Base-by-base conservation (phyloP, 2,329 filamentous ascomycete genomes). In the Uncinocarpus reesii region DNA sequence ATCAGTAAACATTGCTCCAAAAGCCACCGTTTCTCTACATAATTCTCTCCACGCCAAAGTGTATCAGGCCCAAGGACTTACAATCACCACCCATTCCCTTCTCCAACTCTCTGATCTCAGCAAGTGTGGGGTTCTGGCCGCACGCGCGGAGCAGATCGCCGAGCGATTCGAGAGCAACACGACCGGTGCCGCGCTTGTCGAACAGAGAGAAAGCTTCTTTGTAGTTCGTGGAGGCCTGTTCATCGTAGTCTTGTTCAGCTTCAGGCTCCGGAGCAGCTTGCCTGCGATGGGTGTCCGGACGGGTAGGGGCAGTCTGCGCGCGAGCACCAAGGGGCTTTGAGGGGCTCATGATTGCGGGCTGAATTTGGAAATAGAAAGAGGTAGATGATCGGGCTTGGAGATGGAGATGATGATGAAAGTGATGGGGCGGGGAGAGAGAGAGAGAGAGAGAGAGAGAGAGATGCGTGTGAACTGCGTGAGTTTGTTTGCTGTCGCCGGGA, bases 131-230 rank as follows among this genome's bases (percentile, higher is more conserved):
- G 73, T 98, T 98, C 75, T 98, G 92, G 41, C 92, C 92, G 67
- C 92, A 98, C 48, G 92, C 92, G 65, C 92, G 85, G 57, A 98
- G 81, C 52, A 98, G 79, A 67, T 98, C 92, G 59, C 92, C 92
- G 49, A 98, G 80, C 56, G 83, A 84, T 57, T 90, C 84, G 67
- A 89, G 76, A 34, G 84, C 72, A 59, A 96, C 92, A 60, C 89
- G 89, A 65, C 90, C 89, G 66, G 86, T 94, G 65, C 92, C 92
- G 69, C 92, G 90, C 82, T 95, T 96, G 78, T 98, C 92, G 77
- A 96, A 98, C 68, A 98, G 85, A 62, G 89, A 89, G 73, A 98
- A 98, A 60, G 92, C 92, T 83, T 98, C 92, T 78, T 96, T 96
- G 86, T 96, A 98, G 83, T 98, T 96, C 74, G 90, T 96, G 53